These are phyloP conservation scores for Trichoderma semiorbis DNA, from an alignment of 2,329 filamentous ascomycete genomes.

Conservation along the genomic window DNA sequence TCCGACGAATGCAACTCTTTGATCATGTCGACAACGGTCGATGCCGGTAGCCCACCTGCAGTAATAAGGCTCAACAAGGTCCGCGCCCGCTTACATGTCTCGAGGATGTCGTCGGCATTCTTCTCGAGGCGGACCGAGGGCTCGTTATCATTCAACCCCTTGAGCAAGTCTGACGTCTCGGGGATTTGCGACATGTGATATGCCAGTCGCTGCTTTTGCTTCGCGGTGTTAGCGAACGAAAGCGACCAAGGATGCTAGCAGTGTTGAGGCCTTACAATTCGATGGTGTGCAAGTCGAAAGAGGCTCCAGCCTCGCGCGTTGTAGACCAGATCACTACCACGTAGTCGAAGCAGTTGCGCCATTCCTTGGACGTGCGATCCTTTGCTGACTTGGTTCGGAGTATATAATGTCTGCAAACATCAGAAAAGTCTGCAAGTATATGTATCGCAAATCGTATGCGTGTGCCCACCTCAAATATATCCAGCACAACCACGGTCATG, in stretches of 20 bases:
- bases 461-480: constrained; percentile 37
- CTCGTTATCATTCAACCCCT: constrained; percentile 29
- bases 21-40: constrained; percentile 26
- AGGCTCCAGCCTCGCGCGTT: constrained; percentile 38
- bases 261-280: constrained; percentile 24
- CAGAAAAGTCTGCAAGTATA: too few species aligned
- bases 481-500: constrained; percentile 39
- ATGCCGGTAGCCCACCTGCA: background rate
- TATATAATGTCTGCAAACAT: constrained; percentile 31
- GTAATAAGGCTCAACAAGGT: background rate
- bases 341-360: constrained; percentile 38
- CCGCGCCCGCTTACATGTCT: constrained; percentile 31
- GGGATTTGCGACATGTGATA: constrained; percentile 25
- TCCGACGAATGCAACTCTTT: constrained; percentile 32
- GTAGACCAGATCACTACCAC: constrained; percentile 35
- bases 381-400: constrained; percentile 25
- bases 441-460: background rate
- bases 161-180: constrained; percentile 31
- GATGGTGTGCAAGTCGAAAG: constrained; percentile 39
- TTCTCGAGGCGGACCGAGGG: constrained; percentile 30
- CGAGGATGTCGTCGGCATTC: constrained; percentile 27
- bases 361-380: constrained; percentile 39
- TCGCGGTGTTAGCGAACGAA: background rate
- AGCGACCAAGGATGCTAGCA: too few species aligned
- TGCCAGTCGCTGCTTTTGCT: background rate